Evolutionary conservation across 2,329 filamentous ascomycete genomes (phyloP).

Genomic region (Diaporthe aspalathi): DNA sequence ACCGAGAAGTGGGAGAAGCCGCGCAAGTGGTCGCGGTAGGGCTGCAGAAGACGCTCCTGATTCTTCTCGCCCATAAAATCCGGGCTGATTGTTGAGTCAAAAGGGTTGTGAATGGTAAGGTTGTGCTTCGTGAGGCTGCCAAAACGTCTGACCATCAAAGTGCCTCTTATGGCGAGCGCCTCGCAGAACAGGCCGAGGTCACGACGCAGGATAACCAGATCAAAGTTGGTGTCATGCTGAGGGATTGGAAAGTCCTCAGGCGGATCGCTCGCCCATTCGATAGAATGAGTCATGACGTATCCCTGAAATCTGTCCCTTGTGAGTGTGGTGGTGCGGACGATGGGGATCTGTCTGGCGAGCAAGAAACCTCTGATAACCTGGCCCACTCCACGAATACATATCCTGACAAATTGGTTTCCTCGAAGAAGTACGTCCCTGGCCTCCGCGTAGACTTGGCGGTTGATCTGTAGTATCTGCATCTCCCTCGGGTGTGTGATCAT

Average conservation of each 20-base stretch:
- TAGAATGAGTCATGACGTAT: slow-evolving; percentile 16
- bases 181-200: slow-evolving; percentile 29
- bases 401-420: slow-evolving; percentile 29
- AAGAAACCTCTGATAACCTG: slow-evolving; percentile 23
- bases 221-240: background rate
- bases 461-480: slow-evolving; percentile 23
- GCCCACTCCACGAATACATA: slow-evolving; percentile 7
- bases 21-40: slow-evolving; percentile 20
- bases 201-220: slow-evolving; percentile 26
- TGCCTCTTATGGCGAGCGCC: background rate
- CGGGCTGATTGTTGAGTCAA: background rate
- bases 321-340: background rate
- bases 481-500: slow-evolving; percentile 8
- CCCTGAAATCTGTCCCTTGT: slow-evolving; percentile 24
- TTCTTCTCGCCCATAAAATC: slow-evolving; percentile 9
- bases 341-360: background rate
- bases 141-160: background rate
- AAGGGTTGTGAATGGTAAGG: slow-evolving; percentile 24
- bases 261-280: background rate
- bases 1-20: slow-evolving; percentile 25
- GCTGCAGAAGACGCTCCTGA: slow-evolving; percentile 31
- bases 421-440: slow-evolving; percentile 29
- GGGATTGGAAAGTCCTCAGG: background rate
- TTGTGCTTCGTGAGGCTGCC: slow-evolving; percentile 1
- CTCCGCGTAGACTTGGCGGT: slow-evolving; percentile 28